A percentile compares a stretch with the other conserved stretches of the same genome.
These are phyloP conservation scores for Sanguinoderma infundibulare DNA, from an alignment of 1,284 basidiomycete genomes.

Conservation along the genomic window DNA sequence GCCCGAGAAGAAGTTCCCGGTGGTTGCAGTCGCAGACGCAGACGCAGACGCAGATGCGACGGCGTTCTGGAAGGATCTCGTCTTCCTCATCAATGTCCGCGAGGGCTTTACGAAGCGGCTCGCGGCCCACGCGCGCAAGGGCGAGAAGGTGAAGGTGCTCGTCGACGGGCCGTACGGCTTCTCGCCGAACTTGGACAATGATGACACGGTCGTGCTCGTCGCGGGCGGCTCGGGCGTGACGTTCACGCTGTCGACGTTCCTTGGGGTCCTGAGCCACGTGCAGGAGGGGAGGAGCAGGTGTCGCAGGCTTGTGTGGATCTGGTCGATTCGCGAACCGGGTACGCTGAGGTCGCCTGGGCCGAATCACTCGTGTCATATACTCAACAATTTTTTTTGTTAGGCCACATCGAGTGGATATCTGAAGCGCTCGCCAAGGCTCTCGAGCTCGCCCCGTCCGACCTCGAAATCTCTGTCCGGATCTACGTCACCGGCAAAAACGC, in stretches of 20 bases:
- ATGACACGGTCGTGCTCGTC: slow-evolving; percentile 50
- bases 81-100: slow-evolving; percentile 55
- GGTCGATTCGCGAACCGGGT: slow-evolving; percentile 49
- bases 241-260: slow-evolving; percentile 51
- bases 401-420: slow-evolving; percentile 48
- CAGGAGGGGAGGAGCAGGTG: slow-evolving; percentile 35
- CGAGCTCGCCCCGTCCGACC: slow-evolving; percentile 31
- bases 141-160: slow-evolving; percentile 42
- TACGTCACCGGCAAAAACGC: slow-evolving; percentile 38
- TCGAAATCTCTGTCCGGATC: slow-evolving; percentile 41
- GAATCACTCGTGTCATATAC: no score
- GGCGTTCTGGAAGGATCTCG: slow-evolving; percentile 44
- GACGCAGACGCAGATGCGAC: slow-evolving; percentile 8
- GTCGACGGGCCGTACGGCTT: slow-evolving; percentile 61
- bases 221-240: slow-evolving; percentile 58
- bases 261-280: slow-evolving; percentile 43
- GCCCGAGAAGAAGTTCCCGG: slow-evolving; percentile 7
- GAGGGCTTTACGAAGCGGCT: slow-evolving; percentile 54
- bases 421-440: slow-evolving; percentile 39
- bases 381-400: slow-evolving; percentile 32
- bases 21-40: neutral
- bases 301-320: slow-evolving; percentile 45
- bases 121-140: slow-evolving; percentile 36
- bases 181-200: slow-evolving; percentile 48
- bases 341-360: no score